Base-by-base conservation (phyloP, 106 monocot species). In the Alisma plantagoaquatica region DNA sequence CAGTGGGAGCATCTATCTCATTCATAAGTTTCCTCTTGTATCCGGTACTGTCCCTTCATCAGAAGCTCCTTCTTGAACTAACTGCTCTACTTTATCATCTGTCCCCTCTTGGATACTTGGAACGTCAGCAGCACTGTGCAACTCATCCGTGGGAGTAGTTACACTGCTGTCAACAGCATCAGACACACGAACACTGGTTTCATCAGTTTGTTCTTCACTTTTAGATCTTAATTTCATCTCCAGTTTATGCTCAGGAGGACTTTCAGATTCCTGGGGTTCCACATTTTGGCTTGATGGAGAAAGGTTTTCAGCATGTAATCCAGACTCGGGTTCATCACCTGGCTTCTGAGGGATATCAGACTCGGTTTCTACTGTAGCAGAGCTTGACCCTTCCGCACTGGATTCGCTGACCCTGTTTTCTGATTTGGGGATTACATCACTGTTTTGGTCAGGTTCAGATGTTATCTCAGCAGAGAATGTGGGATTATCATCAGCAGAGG, bases 91-190 rank as follows among this genome's bases (percentile, higher is more conserved):
- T 56, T 59, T 49, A 18, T 8, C 20, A 49, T 63, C 75, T 22
- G n/a, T 14, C 35, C 5, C 35, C 7, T 76, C 59, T 52, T 54
- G 60, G 29, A 22, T 72, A 63, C 21, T 69, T 30, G 66, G 61
- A 53, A 59, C 65, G 69, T 72, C 72, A 53, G 6, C 70, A 46
- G 7, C 38, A 43, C 46, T 43, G 63, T 54, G 51, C 42, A 53
- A 53, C 31, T 31, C 63, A 44, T 58, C 69, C 60, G 70, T 17
- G 27, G 42, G 23, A 47, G 19, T 1, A 18, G 26, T 19, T 43
- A 43, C 25, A 65, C 1, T 75, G 23, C 16, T 57, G 49, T 73
- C 61, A 29, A 57, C 28, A 29, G 35, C 23, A 49, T 64, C 57
- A 9, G 60, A 57, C 27, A 18, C 51, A 32, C 31, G 29, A n/a